Evolutionary conservation across 176 grass and related monocot species (phyloP), one percentile per base, ranked within the genome.

Genomic region (Avena atlantica): DNA sequence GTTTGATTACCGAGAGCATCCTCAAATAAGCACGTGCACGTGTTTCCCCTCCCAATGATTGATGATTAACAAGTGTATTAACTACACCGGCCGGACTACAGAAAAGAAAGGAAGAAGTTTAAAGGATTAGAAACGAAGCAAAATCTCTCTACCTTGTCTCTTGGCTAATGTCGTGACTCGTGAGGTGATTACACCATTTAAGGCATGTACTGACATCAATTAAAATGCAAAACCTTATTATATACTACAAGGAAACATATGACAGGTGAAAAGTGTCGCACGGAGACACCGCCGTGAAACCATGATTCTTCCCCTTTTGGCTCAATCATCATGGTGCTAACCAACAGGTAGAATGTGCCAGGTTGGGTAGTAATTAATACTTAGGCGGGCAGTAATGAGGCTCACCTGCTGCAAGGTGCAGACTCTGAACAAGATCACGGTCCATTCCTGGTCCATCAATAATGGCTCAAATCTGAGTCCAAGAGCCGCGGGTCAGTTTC

Each of bases 391-490:
- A 74, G 36, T 29, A 12, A 75, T 84, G 70, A 47, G 73, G 44
- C 64, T 74, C 57, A 84, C 80, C 89, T 91, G 52, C 85, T 56
- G 34, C 66, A 24, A 34, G 58, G 37, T 57, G 45, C 61, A 44
- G 49, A 81, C 3, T 86, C 71, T 2, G 55, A 53, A 55, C 24
- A 81, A 76, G 19, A 47, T 63, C 82, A 78, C 68, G 78, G 23
- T 36, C 44, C 76, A 71, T 80, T 82, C 48, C 2, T n/a, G 36
- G 71, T 83, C 66, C 67, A 45, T 63, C 66, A 53, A 80, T 85
- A 25, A 62, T 71, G 29, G 17, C 84, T 14, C 76, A 13, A 12
- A 74, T 73, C 66, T 64, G 71, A 78, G 36, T 82, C 27, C 70
- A 74, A 86, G 40, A 77, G 77, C 59, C 20, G 31, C 9, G 37